Conservation (phyloP, 371 early-diverging fungal genomes). For the Apophysomyces trapeziformis region DNA sequence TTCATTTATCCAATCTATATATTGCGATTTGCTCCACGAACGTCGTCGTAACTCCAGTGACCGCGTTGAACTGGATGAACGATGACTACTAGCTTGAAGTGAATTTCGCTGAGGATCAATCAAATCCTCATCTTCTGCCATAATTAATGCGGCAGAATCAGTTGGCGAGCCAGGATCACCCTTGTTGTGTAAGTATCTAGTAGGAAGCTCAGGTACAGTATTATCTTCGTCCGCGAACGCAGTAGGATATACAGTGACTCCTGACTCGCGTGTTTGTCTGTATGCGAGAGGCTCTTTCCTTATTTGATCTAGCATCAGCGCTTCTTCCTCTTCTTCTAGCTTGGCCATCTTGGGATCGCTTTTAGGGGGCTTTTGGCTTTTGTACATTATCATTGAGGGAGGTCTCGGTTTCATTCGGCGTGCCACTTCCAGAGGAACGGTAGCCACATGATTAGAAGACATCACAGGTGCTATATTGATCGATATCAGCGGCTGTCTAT, state of each 20-base stretch:
- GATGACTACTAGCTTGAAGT: conserved; percentile 3
- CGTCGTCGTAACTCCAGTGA: conserved; percentile 13
- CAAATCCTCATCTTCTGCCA: conserved; percentile 28
- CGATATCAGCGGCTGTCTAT: background rate
- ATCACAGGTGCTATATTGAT: conserved; percentile 58
- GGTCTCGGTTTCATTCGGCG: conserved; percentile 68
- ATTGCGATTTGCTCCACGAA: conserved; percentile 49
- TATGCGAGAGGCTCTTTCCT: conserved; percentile 1
- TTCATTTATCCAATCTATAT: conserved; percentile 63
- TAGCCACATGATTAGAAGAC: conserved; percentile 65
- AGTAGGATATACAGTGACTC: conserved; percentile 14
- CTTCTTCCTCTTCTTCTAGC: conserved; percentile 23
- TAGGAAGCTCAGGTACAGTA: background rate
- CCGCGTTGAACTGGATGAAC: background rate
- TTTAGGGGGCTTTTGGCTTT: conserved; percentile 10
- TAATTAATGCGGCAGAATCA: background rate
- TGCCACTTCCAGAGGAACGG: conserved; percentile 66
- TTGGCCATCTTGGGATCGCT: conserved; percentile 2
- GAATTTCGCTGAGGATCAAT: conserved; percentile 32
- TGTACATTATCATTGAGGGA: conserved; percentile 53
- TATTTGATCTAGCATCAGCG: background rate
- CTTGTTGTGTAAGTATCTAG: background rate
- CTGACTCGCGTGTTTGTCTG: conserved; percentile 18
- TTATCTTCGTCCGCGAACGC: background rate
- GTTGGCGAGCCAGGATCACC: conserved; percentile 6